Percentiles rank a stretch among this genome's conserved stretches.
phyloP scores from a whole-genome alignment of 345 rosid species.

The Rhodamnia argentea region DNA sequence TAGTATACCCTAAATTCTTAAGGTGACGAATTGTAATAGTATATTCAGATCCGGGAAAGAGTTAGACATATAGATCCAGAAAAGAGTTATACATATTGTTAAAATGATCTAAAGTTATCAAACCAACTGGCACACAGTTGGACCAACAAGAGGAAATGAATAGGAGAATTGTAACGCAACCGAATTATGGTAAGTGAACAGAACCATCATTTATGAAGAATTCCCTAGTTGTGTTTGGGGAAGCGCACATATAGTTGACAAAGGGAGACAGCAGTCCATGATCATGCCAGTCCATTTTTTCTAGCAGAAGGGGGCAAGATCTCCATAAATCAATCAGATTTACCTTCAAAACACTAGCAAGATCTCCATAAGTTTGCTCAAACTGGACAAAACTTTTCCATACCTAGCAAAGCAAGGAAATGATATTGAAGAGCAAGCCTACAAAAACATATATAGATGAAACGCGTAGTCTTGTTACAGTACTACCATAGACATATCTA shows the following conservation, averaged over 20 bases:
- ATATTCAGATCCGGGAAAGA: neutral
- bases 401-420: conserved; percentile 34
- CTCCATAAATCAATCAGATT: conserved; percentile 38
- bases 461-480: neutral
- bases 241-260: neutral
- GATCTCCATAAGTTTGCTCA: conserved; percentile 93
- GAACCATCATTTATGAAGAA: neutral
- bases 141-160: neutral
- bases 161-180: neutral
- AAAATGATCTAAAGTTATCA: neutral
- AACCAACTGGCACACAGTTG: neutral
- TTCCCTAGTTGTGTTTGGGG: neutral
- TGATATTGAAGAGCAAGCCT: neutral
- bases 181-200: neutral
- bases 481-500: neutral
- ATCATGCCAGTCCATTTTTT: neutral
- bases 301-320: conserved; percentile 27
- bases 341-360: conserved; percentile 90
- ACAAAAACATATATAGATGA: neutral
- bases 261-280: neutral
- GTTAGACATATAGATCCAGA: neutral
- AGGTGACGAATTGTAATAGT: neutral
- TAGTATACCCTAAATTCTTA: neutral
- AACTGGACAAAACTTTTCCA: conserved; percentile 81
- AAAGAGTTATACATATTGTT: neutral